Percentiles rank a stretch among this genome's conserved stretches.
phyloP scores from a whole-genome alignment of 768 basidiomycete species.

The Harrya chromipes region DNA sequence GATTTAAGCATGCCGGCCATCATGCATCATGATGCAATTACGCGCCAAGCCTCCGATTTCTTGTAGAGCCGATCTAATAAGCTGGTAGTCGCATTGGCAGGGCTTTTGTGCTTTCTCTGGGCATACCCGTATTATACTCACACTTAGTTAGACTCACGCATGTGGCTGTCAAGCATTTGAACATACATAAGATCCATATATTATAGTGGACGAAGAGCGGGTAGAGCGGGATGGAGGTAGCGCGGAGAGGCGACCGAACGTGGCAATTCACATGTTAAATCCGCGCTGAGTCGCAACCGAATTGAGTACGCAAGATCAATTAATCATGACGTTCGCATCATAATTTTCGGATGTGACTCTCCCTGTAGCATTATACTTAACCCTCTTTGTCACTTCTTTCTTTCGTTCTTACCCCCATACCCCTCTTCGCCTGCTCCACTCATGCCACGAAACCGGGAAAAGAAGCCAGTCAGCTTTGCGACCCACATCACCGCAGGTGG shows the following conservation, averaged over 20 bases:
- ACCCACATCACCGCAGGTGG: slow-evolving; percentile 95
- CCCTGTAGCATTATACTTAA: slow-evolving; percentile 1
- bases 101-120: slow-evolving; percentile 8
- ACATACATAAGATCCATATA: slow-evolving; percentile 4
- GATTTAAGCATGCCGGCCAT: slow-evolving; percentile 6
- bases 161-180: slow-evolving; percentile 4
- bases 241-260: slow-evolving; percentile 14
- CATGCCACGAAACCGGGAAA: slow-evolving; percentile 58
- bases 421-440: neutral
- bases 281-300: slow-evolving; percentile 5
- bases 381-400: neutral
- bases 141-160: slow-evolving; percentile 2
- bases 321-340: slow-evolving; percentile 19
- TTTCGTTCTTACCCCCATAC: neutral
- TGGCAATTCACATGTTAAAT: slow-evolving; percentile 33
- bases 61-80: slow-evolving; percentile 22
- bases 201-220: slow-evolving; percentile 25
- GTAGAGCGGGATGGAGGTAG: slow-evolving; percentile 10
- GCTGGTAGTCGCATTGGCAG: slow-evolving; percentile 9
- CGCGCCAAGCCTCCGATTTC: slow-evolving; percentile 2
- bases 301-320: neutral
- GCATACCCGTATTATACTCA: neutral
- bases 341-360: neutral
- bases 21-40: slow-evolving; percentile 9
- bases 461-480: slow-evolving; percentile 80